Evolutionary conservation across 2,329 filamentous ascomycete genomes (phyloP), one percentile per base, ranked within the genome.

Genomic region (Didymella segeticola): DNA sequence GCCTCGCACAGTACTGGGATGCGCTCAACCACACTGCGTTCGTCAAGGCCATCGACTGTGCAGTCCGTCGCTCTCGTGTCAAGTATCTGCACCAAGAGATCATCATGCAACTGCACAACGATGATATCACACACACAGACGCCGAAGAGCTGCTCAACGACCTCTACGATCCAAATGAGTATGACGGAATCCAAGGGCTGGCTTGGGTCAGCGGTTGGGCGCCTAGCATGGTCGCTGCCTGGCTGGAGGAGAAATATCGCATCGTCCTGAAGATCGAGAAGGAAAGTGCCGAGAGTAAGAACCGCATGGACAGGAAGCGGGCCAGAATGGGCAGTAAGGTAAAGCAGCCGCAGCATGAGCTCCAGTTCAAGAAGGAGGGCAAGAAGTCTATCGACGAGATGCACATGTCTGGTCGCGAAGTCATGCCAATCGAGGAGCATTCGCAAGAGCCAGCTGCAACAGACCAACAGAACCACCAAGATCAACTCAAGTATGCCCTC

Each of bases 161-260:
- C 7, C 49, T 73, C 1, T 64, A 66, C 17, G 47, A 63, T 6
- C 33, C 39, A 0, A 39, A 57, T 0, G 47, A 58, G 14, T 60
- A 64, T 25, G 43, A 37, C 2, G 43, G 33, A 0, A 50, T 69
- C 10, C 36, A 57, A 10, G 70, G 71, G 0, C 29, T 73, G 27
- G 42, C 48, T 12, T 71, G 56, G 49, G 56, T 69, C 4, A 51
- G 37, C 7, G 63, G 57, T 3, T 68, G 63, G 60, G 56, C 62
- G 1, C 63, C 69, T 0, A 56, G 59, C 3, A 66, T 73, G 63
- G 66, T 72, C 2, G 60, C 52, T 20, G 66, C 58, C 2, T 60
- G 57, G 43, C 23, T 73, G 23, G 58, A 63, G 19, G 62, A 69
- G 49, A 70, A 67, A 55, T 72, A 72, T 31, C 60, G 61, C 5